A percentile compares a stretch with the other conserved stretches of the same genome.
These are phyloP conservation scores for Aspergillus candidus DNA, from an alignment of 2,329 filamentous ascomycete genomes.

Conservation along the genomic window DNA sequence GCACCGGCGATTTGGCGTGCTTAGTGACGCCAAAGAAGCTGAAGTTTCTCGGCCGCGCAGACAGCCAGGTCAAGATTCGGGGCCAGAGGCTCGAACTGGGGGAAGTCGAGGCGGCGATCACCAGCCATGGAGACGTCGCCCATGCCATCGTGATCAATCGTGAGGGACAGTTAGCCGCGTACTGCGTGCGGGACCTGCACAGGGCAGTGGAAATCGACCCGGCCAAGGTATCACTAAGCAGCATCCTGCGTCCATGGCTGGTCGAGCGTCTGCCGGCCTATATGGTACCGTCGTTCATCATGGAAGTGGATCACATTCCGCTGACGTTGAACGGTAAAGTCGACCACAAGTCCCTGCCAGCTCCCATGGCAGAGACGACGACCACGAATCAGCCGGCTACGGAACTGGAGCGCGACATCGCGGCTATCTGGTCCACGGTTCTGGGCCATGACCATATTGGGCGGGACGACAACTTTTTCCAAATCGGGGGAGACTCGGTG, in stretches of 20 bases:
- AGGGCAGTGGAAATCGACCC: neutral
- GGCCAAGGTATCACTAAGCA: neutral
- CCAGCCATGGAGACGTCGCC: neutral
- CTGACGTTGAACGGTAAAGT: neutral
- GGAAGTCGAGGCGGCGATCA: constrained; percentile 7
- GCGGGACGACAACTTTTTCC: neutral
- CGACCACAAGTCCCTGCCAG: neutral
- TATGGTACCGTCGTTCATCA: neutral
- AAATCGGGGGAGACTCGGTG: constrained; percentile 1
- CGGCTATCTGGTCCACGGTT: neutral
- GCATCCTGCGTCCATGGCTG: neutral
- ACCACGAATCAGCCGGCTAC: neutral
- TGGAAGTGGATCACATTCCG: neutral
- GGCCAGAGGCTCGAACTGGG: constrained; percentile 6
- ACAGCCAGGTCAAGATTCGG: constrained; percentile 6
- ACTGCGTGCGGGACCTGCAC: neutral
- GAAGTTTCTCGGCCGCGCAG: constrained; percentile 3
- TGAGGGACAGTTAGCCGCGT: neutral
- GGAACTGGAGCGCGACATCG: neutral
- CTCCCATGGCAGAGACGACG: neutral
- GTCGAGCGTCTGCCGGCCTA: neutral
- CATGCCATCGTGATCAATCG: neutral
- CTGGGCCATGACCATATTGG: neutral
- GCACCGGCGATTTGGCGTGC: too few species aligned
- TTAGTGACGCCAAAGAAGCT: too few species aligned